phyloP scores from a whole-genome alignment of 768 basidiomycete species.

The Stropharia rugosoannulata region DNA sequence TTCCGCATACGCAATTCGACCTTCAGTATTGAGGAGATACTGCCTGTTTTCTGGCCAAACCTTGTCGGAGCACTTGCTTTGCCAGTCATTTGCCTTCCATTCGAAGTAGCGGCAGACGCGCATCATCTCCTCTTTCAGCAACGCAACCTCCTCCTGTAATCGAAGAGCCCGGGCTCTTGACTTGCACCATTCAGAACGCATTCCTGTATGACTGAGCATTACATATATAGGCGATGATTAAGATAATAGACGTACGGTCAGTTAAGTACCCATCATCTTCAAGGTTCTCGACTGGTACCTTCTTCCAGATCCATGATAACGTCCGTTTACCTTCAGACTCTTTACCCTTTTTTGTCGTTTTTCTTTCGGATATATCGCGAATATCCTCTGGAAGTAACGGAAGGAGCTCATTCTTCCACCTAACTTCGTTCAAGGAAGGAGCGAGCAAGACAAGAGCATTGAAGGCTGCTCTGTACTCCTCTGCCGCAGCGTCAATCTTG shows the following conservation, averaged over 20 bases:
- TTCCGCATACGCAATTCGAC: not conserved
- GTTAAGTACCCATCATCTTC: slow-evolving; percentile 3
- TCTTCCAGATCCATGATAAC: slow-evolving; percentile 14
- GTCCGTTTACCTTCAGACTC: not conserved
- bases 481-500: slow-evolving; percentile 9
- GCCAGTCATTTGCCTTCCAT: slow-evolving; percentile 21
- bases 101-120: slow-evolving; percentile 18
- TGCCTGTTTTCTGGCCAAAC: not conserved
- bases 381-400: slow-evolving; percentile 13
- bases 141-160: slow-evolving; percentile 19
- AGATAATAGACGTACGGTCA: slow-evolving; percentile 6
- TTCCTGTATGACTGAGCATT: not conserved
- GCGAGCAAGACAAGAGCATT: slow-evolving; percentile 16
- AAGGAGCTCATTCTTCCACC: slow-evolving; percentile 15
- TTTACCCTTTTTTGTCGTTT: not conserved
- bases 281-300: not conserved
- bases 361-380: slow-evolving; percentile 15
- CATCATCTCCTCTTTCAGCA: slow-evolving; percentile 25
- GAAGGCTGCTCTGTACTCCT: slow-evolving; percentile 17
- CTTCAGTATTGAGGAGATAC: not conserved
- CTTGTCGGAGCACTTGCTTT: not conserved
- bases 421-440: slow-evolving; percentile 1
- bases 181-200: slow-evolving; percentile 21
- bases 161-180: slow-evolving; percentile 14
- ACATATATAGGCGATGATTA: not conserved